phyloP scores from a whole-genome alignment of 73 alveolate species.

The Stentor coeruleus region DNA sequence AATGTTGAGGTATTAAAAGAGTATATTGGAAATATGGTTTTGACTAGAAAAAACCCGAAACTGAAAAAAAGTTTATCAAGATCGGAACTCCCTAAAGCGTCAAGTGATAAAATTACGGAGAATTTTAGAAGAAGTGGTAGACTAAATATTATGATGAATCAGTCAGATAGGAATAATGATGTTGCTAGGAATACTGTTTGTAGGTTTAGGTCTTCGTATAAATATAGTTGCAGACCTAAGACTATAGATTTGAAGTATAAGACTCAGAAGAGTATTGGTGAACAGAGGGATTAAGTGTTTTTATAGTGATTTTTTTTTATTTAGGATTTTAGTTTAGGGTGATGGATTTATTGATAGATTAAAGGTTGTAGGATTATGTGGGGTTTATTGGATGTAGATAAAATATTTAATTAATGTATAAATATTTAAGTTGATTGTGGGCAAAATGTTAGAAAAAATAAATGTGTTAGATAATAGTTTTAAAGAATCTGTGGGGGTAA shows the following conservation, averaged over 20 bases:
- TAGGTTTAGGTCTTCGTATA: neutral
- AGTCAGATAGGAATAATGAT: neutral
- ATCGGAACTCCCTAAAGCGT: neutral
- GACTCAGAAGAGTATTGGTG: no score
- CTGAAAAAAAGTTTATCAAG: neutral
- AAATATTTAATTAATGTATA: no score
- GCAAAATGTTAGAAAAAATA: no score
- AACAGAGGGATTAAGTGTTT: no score
- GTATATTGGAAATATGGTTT: neutral
- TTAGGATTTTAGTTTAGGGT: no score
- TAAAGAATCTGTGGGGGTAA: no score
- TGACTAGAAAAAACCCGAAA: neutral
- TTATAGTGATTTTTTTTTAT: no score
- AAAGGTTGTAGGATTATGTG: no score
- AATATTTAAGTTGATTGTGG: no score
- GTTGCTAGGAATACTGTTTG: neutral
- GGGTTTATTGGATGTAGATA: no score
- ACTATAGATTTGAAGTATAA: neutral
- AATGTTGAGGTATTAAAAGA: conserved; percentile 28
- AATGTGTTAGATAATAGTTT: no score
- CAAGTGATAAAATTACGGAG: neutral
- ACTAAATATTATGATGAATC: neutral
- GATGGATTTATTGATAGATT: no score
- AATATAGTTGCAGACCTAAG: neutral
- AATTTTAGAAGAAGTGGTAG: neutral